Evolutionary conservation across 2,329 filamentous ascomycete genomes (phyloP).

Genomic region (Beauveria sp.): DNA sequence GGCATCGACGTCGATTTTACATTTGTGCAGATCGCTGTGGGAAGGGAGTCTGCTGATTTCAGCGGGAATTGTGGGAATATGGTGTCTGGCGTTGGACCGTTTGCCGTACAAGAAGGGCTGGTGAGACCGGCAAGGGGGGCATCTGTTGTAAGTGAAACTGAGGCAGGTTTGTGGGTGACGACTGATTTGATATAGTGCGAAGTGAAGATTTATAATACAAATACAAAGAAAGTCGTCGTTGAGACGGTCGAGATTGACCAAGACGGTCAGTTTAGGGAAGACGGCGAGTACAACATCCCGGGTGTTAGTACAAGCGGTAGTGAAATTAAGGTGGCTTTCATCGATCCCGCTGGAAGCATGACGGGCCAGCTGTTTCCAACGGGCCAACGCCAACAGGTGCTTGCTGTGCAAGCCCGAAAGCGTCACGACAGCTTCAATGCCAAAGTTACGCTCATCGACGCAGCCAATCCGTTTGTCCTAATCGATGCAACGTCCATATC

Average conservation of each 20-base stretch:
- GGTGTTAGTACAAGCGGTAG: slow-evolving; percentile 48
- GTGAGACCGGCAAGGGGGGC: slow-evolving; percentile 19
- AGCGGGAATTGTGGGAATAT: slow-evolving; percentile 59
- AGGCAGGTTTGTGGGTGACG: rapidly evolving
- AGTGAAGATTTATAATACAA: slow-evolving; percentile 52
- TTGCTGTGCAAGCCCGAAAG: neutral
- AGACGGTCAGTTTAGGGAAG: slow-evolving; percentile 36
- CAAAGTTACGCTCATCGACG: slow-evolving; percentile 26
- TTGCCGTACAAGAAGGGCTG: slow-evolving; percentile 47
- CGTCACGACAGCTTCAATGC: slow-evolving; percentile 21
- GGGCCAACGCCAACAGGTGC: slow-evolving; percentile 36
- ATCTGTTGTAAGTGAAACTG: slow-evolving; percentile 20
- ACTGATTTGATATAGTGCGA: slow-evolving; percentile 5
- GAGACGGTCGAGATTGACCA: slow-evolving; percentile 44
- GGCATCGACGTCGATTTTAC: slow-evolving; percentile 46
- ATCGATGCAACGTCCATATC: slow-evolving; percentile 33
- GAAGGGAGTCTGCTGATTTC: slow-evolving; percentile 46
- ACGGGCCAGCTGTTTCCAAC: slow-evolving; percentile 53
- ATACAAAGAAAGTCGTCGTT: slow-evolving; percentile 49
- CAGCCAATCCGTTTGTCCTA: slow-evolving; percentile 38
- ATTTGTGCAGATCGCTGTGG: slow-evolving; percentile 32
- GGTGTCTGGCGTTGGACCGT: slow-evolving; percentile 51
- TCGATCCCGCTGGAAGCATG: slow-evolving; percentile 52
- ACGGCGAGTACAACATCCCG: slow-evolving; percentile 49
- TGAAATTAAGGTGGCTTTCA: slow-evolving; percentile 49